Evolutionary conservation across 148 eudicot genomes (phyloP), one percentile per base, ranked within the genome.

Genomic region (Nyssa sinensis): DNA sequence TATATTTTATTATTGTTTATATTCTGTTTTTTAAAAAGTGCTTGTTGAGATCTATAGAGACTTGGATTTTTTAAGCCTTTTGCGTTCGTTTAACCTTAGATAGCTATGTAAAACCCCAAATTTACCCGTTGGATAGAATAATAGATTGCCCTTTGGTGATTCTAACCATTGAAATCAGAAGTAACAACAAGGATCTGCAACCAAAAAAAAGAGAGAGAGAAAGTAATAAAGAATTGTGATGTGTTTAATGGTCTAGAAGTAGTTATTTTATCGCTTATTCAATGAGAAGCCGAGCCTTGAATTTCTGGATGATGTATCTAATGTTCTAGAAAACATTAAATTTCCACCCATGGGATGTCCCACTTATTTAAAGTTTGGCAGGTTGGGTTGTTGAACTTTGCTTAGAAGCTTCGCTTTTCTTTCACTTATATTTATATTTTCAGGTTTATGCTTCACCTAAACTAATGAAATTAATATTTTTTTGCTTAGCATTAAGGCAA

Each of bases 371-470:
- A 16, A 19, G 11, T 60, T 60, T 71, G 47, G 32, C 1, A 1
- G 25, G 53, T 19, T 71, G 24, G 34, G 65, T 71, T 25, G 7
- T 7, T 55, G 24, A 55, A 55, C 59, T 55, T 55, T 55, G 51
- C 41, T 64, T 16, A 17, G 74, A 59, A 71, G 53, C 65, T 59
- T 71, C 24, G 35, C 28, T 16, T 34, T 25, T n/a, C 25, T 47
- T 16, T 71, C 64, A 27, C 25, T 7, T 41, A 41, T 13, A 44
- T 14, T 11, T 13, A 11, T 44, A 12, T 11, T 31, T 28, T 69
- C 51, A 16, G 19, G 34, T 9, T 35, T 37, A 71, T 3, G 8
- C 9, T 17, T 25, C 66, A 44, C 27, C 34, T 25, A 32, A 32
- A 39, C n/a, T 23, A 23, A 10, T 33, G 47, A 57, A 70, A 39